These are phyloP conservation scores for Salix caprea DNA, from an alignment of 345 rosid genomes.

Conservation along the genomic window DNA sequence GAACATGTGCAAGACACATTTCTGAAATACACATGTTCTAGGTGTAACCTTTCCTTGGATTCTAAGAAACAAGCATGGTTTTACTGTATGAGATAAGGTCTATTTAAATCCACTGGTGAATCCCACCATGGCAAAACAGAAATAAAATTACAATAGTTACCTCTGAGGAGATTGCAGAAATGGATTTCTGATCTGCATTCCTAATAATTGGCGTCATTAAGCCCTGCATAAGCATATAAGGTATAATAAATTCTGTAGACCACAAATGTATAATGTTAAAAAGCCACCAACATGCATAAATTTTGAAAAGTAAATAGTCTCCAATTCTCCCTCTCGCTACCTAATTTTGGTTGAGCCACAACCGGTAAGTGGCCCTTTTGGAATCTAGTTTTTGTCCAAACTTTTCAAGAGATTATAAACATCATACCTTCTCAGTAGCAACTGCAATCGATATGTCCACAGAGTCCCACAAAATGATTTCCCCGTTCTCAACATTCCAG, in stretches of 20 bases:
- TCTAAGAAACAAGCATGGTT: background rate
- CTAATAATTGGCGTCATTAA: slow-evolving; percentile 89
- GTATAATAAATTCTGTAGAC: slow-evolving; percentile 18
- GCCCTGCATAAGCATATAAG: slow-evolving; percentile 53
- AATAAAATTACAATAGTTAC: slow-evolving; percentile 24
- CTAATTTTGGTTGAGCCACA: no score
- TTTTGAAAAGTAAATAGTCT: no score
- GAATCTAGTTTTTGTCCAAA: no score
- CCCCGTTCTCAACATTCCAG: slow-evolving; percentile 77
- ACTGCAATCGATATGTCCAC: slow-evolving; percentile 95
- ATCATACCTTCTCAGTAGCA: slow-evolving; percentile 89
- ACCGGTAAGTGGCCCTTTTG: no score
- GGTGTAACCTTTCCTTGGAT: background rate
- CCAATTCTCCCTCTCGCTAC: no score
- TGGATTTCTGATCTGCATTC: slow-evolving; percentile 93
- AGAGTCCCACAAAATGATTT: slow-evolving; percentile 55
- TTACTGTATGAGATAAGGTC: background rate
- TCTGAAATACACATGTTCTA: no score
- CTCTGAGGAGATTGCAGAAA: slow-evolving; percentile 80
- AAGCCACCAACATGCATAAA: no score
- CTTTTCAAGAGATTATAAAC: slow-evolving; percentile 1
- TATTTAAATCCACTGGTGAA: no score
- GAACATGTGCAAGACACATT: no score
- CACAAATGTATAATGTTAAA: background rate
- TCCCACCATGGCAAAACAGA: no score